A percentile compares a stretch with the other conserved stretches of the same genome.
Evolutionary conservation across 1,284 basidiomycete species (phyloP).

Genomic region (Thelephora terrestris): DNA sequence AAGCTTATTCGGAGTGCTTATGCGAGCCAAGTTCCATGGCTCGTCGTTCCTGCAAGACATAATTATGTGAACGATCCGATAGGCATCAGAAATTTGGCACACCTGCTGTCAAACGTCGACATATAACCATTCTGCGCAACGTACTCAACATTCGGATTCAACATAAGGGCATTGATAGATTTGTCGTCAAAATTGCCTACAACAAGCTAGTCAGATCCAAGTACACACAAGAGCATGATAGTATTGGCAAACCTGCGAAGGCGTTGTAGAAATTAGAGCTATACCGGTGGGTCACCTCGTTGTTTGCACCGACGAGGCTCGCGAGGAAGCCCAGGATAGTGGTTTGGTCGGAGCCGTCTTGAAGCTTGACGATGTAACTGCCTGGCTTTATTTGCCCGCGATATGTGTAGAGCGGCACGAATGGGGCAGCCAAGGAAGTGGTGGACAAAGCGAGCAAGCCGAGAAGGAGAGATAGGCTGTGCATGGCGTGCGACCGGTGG

Average conservation of each 20-base stretch:
- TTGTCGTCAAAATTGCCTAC: constrained; percentile 36
- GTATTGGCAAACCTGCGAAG: constrained; percentile 45
- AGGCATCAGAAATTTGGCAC: not conserved
- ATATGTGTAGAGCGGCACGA: constrained; percentile 30
- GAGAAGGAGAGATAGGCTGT: constrained; percentile 18
- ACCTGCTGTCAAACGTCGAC: constrained; percentile 10
- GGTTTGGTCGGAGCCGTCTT: constrained; percentile 33
- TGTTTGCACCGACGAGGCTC: constrained; percentile 20
- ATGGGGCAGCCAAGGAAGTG: constrained; percentile 17
- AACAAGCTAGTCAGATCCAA: not conserved
- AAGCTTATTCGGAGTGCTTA: constrained; percentile 4
- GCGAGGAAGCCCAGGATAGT: constrained; percentile 14
- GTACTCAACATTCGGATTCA: constrained; percentile 56
- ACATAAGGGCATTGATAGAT: constrained; percentile 49
- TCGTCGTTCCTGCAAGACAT: constrained; percentile 4
- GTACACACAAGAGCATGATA: not conserved
- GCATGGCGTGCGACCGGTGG: constrained; percentile 13
- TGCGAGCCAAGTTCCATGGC: constrained; percentile 6
- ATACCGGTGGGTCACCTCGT: constrained; percentile 28
- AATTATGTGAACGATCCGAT: not conserved
- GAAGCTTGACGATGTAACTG: constrained; percentile 53
- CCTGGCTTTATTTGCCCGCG: constrained; percentile 13
- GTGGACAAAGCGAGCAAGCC: constrained; percentile 18
- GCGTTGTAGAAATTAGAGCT: constrained; percentile 35
- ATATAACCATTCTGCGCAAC: constrained; percentile 27